Conservation (phyloP, 805 yeast species). For the Millerozyma miso region DNA sequence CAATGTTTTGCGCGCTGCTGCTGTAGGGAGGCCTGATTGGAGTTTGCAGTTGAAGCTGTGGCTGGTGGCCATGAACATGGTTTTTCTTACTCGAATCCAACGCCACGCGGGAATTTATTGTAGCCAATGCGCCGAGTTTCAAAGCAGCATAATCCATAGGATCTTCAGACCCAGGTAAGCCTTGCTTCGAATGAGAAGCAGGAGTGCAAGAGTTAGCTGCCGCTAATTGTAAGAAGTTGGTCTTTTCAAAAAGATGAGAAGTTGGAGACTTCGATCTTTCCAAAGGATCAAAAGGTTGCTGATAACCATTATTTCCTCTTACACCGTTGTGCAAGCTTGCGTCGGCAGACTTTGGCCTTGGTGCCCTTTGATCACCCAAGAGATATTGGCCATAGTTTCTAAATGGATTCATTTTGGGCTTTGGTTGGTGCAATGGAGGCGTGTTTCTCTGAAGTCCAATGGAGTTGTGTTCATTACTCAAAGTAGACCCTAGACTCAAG, state of each 20-base stretch:
- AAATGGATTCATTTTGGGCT: constrained; percentile 34
- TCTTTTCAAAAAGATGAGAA: constrained; percentile 40
- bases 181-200: constrained; percentile 12
- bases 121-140: constrained; percentile 63
- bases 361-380: constrained; percentile 15
- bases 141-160: constrained; percentile 37
- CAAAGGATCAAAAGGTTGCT: constrained; percentile 13
- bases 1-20: constrained; percentile 2
- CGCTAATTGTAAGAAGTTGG: constrained; percentile 38
- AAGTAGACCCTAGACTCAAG: constrained; percentile 9
- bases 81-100: constrained; percentile 38
- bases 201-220: constrained; percentile 20
- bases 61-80: constrained; percentile 10
- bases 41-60: constrained; percentile 8
- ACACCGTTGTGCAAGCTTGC: constrained; percentile 26
- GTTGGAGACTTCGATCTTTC: constrained; percentile 39
- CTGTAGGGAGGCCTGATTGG: constrained; percentile 6
- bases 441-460: constrained; percentile 4
- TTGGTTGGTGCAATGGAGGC: constrained; percentile 31
- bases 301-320: constrained; percentile 4
- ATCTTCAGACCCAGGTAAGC: constrained; percentile 15
- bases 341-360: constrained; percentile 46
- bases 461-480: constrained; percentile 7
- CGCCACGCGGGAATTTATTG: constrained; percentile 55
- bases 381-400: constrained; percentile 12